Conservation (phyloP, 495 filamentous ascomycete species). For the Aspergillus panamensis region DNA sequence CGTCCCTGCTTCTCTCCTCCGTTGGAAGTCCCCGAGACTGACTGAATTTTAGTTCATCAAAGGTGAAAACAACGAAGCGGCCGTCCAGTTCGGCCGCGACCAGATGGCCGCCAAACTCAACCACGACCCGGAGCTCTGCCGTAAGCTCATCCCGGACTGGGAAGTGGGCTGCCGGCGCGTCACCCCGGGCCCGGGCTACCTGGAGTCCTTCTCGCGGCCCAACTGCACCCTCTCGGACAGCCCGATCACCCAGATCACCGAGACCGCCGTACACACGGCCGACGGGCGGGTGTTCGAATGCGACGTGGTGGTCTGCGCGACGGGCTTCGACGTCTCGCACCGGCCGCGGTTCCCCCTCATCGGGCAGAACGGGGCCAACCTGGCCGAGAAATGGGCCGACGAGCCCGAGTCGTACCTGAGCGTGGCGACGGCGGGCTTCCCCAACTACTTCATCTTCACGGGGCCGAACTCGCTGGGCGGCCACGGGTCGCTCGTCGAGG, state of each 20-base stretch:
- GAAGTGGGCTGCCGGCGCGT: conserved; percentile 48
- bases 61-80: conserved; percentile 22
- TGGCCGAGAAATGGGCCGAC: conserved; percentile 33
- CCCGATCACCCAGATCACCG: conserved; percentile 29
- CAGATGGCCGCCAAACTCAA: conserved; percentile 39
- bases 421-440: conserved; percentile 24
- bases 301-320: conserved; percentile 47
- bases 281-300: conserved; percentile 44
- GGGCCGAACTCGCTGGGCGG: conserved; percentile 38
- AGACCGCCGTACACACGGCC: conserved; percentile 42
- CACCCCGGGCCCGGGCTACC: conserved; percentile 42
- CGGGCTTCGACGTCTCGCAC: conserved; percentile 48
- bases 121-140: conserved; percentile 30
- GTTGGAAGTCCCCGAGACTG: not conserved
- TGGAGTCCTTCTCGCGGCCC: conserved; percentile 36
- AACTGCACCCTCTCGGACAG: conserved; percentile 30
- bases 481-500: conserved; percentile 41
- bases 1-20: not conserved
- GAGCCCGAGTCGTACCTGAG: conserved; percentile 31
- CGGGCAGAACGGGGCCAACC: conserved; percentile 33
- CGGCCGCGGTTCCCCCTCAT: conserved; percentile 36
- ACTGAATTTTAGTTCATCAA: conserved; percentile 31
- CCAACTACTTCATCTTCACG: conserved; percentile 37
- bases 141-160: conserved; percentile 45
- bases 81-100: conserved; percentile 17